phyloP scores from a whole-genome alignment of 306 rosid genomes.

The cucumber (Cucumis sativus) region DNA sequence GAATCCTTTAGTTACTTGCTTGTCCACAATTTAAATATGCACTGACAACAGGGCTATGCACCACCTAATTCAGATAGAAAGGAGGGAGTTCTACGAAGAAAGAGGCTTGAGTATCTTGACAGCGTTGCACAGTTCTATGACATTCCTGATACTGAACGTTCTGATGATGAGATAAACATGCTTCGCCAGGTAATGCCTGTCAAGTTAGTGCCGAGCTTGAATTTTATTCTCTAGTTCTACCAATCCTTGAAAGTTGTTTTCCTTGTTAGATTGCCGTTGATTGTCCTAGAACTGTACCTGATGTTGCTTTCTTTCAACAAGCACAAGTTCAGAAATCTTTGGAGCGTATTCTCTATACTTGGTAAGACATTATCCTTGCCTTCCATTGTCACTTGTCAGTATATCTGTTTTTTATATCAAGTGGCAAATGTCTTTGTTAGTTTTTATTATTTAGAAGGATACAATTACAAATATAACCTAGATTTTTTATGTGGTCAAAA shows the following conservation, averaged over 20 bases:
- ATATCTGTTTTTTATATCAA: not conserved
- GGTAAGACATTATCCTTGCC: constrained; percentile 30
- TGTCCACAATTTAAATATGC: constrained; percentile 56
- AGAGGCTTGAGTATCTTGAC: constrained; percentile 91
- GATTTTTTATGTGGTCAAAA: not conserved
- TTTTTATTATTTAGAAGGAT: not conserved
- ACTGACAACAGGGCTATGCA: constrained; percentile 98
- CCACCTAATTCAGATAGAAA: constrained; percentile 97
- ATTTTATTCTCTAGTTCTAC: not conserved
- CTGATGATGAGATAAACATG: constrained; percentile 95
- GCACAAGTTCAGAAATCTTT: constrained; percentile 79
- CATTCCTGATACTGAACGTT: constrained; percentile 75
- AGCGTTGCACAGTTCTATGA: constrained; percentile 79
- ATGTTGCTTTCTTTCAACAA: constrained; percentile 79
- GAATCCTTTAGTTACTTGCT: constrained; percentile 10
- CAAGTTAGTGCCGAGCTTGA: not conserved
- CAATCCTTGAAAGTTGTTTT: constrained; percentile 13
- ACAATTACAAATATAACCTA: not conserved
- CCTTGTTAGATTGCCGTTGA: constrained; percentile 66
- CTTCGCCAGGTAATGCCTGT: constrained; percentile 70
- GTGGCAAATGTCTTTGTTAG: not conserved
- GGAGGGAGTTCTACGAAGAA: constrained; percentile 89
- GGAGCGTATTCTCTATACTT: constrained; percentile 87
- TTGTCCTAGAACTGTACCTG: constrained; percentile 96
- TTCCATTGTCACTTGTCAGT: not conserved